A percentile compares a stretch with the other conserved stretches of the same genome.
phyloP scores from a whole-genome alignment of 148 eudicot genomes.

The Salicornia ramosissima region DNA sequence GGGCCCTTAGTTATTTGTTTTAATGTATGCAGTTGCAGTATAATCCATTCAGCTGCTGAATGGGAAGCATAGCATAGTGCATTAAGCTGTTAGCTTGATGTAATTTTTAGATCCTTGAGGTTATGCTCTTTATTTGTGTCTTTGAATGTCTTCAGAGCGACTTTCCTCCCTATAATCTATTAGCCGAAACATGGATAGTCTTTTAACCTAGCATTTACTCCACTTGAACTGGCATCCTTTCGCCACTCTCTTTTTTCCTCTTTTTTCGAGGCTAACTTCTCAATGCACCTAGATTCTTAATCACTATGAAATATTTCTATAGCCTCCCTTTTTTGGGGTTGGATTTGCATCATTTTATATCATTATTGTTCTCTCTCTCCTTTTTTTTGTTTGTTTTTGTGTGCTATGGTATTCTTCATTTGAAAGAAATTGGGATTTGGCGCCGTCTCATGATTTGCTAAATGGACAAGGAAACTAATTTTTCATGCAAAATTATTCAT shows the following conservation, averaged over 20 bases:
- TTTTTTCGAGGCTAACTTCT: not conserved
- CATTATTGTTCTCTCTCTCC: not conserved
- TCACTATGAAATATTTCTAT: not conserved
- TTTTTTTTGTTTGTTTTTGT: not conserved
- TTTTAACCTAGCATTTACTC: no score
- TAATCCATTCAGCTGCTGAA: no score
- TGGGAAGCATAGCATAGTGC: no score
- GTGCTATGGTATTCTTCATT: not conserved
- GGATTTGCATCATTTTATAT: not conserved
- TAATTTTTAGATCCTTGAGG: no score
- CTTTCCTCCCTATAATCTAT: no score
- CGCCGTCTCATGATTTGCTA: not conserved
- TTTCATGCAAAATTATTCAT: not conserved
- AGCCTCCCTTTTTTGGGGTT: not conserved
- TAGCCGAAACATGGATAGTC: no score
- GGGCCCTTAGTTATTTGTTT: no score
- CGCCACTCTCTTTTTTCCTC: not conserved
- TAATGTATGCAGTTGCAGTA: no score
- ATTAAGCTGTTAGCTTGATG: no score
- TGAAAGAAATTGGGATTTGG: not conserved
- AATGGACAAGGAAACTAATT: slow-evolving; percentile 1
- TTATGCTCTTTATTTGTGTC: no score
- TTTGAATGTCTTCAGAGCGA: no score
- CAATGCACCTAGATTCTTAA: not conserved
- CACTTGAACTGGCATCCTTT: not conserved